phyloP scores from a whole-genome alignment of 2,329 filamentous ascomycete species.

The Fusarium protoensiforme region DNA sequence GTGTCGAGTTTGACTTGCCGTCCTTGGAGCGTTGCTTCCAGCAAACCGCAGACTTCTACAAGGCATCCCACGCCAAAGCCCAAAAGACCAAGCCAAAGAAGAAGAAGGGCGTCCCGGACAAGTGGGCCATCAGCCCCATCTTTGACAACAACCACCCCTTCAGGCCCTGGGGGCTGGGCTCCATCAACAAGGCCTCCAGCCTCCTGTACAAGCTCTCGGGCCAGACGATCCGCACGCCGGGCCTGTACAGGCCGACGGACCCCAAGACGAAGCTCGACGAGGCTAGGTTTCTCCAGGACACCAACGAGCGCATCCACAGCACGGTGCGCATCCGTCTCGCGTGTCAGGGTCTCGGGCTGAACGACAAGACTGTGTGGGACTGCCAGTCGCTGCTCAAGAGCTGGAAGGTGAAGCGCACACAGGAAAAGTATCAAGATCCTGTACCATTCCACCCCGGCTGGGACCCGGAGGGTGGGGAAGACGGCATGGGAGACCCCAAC shows the following conservation, averaged over 20 bases:
- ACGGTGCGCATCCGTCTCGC: conserved; percentile 65
- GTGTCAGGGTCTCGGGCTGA: conserved; percentile 60
- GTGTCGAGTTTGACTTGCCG: conserved; percentile 59
- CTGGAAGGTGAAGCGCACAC: conserved; percentile 56
- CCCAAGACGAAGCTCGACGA: conserved; percentile 51
- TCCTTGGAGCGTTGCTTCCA: conserved; percentile 55
- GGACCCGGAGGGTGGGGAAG: conserved; percentile 42
- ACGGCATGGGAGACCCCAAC: conserved; percentile 36
- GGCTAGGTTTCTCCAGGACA: conserved; percentile 58
- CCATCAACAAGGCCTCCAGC: conserved; percentile 53
- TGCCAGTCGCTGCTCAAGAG: conserved; percentile 56
- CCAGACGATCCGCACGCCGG: conserved; percentile 57
- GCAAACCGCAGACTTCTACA: conserved; percentile 48
- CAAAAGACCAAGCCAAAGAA: conserved; percentile 28
- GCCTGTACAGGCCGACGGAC: conserved; percentile 59
- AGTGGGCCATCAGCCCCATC: conserved; percentile 62
- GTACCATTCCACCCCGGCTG: conserved; percentile 48
- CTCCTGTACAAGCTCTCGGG: conserved; percentile 58
- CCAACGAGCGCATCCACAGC: conserved; percentile 66
- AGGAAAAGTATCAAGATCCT: conserved; percentile 48
- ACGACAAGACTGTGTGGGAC: conserved; percentile 60
- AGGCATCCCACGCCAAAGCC: conserved; percentile 22
- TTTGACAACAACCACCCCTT: conserved; percentile 59
- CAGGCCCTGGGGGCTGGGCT: conserved; percentile 60
- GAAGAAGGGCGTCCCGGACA: conserved; percentile 13